Conservation (phyloP, 1,139 yeast genomes). For the Citeromyces siamensis region DNA sequence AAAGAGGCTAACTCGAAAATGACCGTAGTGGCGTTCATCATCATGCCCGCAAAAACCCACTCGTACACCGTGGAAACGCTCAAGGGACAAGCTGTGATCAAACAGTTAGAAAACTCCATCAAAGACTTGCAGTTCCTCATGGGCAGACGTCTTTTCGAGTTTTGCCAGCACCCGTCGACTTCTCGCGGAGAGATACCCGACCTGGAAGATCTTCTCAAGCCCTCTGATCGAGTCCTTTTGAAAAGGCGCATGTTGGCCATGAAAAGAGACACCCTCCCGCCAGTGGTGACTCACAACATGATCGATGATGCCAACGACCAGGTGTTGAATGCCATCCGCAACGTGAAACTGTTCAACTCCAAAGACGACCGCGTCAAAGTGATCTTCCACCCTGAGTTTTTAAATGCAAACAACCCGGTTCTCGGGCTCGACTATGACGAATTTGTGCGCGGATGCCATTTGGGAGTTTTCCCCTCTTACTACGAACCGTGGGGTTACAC, state of each 20-base stretch:
- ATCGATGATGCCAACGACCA: constrained; percentile 87
- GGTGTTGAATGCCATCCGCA: constrained; percentile 80
- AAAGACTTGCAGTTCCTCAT: constrained; percentile 80
- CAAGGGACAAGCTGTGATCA: constrained; percentile 92
- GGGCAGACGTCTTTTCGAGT: constrained; percentile 82
- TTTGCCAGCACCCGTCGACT: constrained; percentile 39
- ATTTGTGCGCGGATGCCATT: constrained; percentile 94
- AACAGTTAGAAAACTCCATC: constrained; percentile 82
- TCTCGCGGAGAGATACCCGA: constrained; percentile 33
- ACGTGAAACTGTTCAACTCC: constrained; percentile 81
- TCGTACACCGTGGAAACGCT: constrained; percentile 94
- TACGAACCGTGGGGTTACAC: constrained; percentile 99
- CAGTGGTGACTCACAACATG: constrained; percentile 98
- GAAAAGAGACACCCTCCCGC: constrained; percentile 81
- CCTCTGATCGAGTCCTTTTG: constrained; percentile 79
- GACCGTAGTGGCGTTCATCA: constrained; percentile 95
- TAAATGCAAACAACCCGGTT: constrained; percentile 91
- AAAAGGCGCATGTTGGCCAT: constrained; percentile 91
- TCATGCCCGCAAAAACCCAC: constrained; percentile 94
- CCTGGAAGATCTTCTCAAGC: constrained; percentile 72
- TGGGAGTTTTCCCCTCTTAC: constrained; percentile 97
- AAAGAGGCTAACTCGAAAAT: constrained; percentile 74
- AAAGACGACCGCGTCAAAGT: constrained; percentile 90
- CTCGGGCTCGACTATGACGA: constrained; percentile 92
- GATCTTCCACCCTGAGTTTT: constrained; percentile 94